Percentiles rank a stretch among this genome's conserved stretches.
These are phyloP conservation scores for Dactylellina haptotyla DNA, from an alignment of 2,329 filamentous ascomycete genomes.

Conservation along the genomic window DNA sequence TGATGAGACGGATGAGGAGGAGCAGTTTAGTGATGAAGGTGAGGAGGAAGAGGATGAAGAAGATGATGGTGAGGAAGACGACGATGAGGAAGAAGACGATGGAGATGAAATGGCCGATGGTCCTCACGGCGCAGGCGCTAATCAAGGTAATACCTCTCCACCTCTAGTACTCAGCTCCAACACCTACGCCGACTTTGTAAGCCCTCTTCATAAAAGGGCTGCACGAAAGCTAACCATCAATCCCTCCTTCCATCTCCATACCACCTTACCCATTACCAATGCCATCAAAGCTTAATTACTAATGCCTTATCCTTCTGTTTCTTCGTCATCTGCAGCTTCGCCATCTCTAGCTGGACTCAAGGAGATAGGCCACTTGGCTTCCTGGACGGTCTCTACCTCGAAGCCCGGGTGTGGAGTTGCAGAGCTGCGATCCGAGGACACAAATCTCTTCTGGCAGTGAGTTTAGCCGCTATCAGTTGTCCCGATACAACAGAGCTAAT, in stretches of 20 bases:
- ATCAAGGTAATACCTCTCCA: constrained; percentile 46
- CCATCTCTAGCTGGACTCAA: constrained; percentile 68
- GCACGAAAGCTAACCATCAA: neutral
- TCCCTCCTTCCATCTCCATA: neutral
- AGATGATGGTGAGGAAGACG: constrained; percentile 24
- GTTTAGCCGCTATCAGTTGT: constrained; percentile 58
- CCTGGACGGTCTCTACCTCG: constrained; percentile 82
- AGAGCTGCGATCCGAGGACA: constrained; percentile 78
- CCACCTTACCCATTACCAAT: neutral
- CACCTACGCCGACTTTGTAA: no score
- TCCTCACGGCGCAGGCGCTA: neutral
- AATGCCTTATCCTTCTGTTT: constrained; percentile 9
- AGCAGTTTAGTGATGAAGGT: constrained; percentile 13
- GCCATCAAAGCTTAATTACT: neutral
- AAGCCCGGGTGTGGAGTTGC: constrained; percentile 83
- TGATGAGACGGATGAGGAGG: constrained; percentile 47
- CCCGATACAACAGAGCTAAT: constrained; percentile 4
- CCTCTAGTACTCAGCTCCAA: no score
- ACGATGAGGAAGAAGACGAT: constrained; percentile 14
- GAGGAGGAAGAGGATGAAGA: constrained; percentile 12
- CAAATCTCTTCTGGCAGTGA: constrained; percentile 81
- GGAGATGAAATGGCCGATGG: constrained; percentile 25
- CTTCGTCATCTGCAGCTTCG: neutral
- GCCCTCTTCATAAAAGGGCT: neutral
- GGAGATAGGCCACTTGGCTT: constrained; percentile 84